Evolutionary conservation across 1,284 basidiomycete species (phyloP).

Genomic region (Microbotryum lychnidis-dioicae): DNA sequence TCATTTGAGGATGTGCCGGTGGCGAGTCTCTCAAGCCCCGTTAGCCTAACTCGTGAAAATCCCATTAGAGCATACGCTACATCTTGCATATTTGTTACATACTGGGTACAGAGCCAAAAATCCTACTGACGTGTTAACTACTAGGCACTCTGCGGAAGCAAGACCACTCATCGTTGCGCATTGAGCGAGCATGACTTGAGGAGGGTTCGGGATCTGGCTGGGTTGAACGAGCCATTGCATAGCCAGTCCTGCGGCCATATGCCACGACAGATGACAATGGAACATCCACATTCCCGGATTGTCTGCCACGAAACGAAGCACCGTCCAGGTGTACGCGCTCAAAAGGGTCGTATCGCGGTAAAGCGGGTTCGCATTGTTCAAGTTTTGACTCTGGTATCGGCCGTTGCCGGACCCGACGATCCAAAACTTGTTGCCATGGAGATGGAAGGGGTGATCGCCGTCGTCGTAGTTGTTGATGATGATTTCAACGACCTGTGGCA

Average conservation of each 20-base stretch:
- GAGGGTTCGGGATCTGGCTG: no score
- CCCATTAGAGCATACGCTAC: no score
- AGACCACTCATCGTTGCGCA: no score
- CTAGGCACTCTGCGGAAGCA: no score
- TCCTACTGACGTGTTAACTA: no score
- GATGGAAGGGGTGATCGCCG: constrained; percentile 47
- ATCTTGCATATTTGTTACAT: no score
- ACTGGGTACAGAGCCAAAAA: no score
- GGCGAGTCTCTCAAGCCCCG: no score
- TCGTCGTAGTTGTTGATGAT: constrained; percentile 41
- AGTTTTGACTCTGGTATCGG: constrained; percentile 36
- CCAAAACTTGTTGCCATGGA: constrained; percentile 45
- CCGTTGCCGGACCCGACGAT: constrained; percentile 39
- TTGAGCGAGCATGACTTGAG: no score
- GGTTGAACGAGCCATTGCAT: constrained; percentile 35
- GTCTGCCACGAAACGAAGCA: constrained; percentile 42
- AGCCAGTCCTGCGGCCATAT: constrained; percentile 42
- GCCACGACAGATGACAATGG: constrained; percentile 34
- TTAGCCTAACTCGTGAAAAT: no score
- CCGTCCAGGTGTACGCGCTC: constrained; percentile 39
- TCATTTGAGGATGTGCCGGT: no score
- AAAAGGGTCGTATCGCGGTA: constrained; percentile 37
- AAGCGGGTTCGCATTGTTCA: constrained; percentile 38
- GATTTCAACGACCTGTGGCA: constrained; percentile 35
- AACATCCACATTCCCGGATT: constrained; percentile 30